phyloP scores from a whole-genome alignment of 202 grass and related monocot species.

The Setaria italica region DNA sequence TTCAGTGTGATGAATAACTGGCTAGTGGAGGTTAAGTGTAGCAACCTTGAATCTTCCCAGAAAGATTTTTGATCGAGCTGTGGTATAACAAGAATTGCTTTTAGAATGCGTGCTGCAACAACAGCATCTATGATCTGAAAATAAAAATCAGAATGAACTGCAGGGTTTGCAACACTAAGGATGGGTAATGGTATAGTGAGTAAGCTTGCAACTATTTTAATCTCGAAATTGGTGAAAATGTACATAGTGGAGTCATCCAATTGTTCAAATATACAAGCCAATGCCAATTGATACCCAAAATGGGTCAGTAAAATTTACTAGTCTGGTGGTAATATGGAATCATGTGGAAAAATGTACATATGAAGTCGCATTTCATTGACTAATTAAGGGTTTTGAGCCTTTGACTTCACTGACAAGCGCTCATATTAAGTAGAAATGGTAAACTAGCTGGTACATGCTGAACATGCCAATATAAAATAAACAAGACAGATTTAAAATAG shows the following conservation, averaged over 20 bases:
- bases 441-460: background rate
- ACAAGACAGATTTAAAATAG: background rate
- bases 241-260: background rate
- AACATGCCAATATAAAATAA: background rate
- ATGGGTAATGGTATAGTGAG: background rate
- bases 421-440: background rate
- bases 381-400: background rate
- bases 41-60: slow-evolving; percentile 14
- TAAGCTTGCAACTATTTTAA: background rate
- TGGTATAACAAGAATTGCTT: slow-evolving; percentile 20
- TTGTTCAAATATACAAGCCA: background rate
- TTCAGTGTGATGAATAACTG: background rate
- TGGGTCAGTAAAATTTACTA: background rate
- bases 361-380: background rate
- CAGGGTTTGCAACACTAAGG: background rate
- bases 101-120: background rate
- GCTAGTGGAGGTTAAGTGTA: background rate
- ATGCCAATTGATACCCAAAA: background rate
- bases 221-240: background rate
- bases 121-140: slow-evolving; percentile 30
- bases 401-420: background rate
- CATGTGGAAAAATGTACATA: background rate
- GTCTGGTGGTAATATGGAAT: background rate
- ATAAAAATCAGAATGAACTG: background rate
- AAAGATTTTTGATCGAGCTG: slow-evolving; percentile 17